phyloP scores from a whole-genome alignment of 441 rosid species.

The Pelargonium australe region DNA sequence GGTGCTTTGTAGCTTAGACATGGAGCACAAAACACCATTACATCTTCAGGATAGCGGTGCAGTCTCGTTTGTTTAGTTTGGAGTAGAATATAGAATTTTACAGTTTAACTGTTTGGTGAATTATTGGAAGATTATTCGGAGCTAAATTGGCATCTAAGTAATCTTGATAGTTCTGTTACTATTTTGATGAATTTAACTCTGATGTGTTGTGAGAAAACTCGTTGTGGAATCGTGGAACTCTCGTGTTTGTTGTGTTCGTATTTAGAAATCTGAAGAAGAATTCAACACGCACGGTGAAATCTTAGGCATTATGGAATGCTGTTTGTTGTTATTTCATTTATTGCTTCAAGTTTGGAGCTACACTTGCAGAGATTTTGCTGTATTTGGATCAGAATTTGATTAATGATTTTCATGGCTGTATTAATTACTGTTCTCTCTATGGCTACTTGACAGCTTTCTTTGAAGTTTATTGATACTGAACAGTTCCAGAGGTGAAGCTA shows the following conservation, averaged over 20 bases:
- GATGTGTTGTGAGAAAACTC: not conserved
- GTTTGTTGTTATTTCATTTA: not conserved
- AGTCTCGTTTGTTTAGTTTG: not conserved
- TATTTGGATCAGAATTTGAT: slow-evolving; percentile 11
- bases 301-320: not conserved
- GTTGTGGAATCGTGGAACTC: not conserved
- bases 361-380: not conserved
- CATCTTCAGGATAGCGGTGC: no score
- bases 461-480: slow-evolving; percentile 83
- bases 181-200: not conserved
- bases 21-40: no score
- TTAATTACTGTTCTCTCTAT: not conserved
- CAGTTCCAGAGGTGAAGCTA: slow-evolving; percentile 69
- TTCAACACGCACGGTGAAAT: not conserved
- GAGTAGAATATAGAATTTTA: not conserved
- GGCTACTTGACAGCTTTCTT: slow-evolving; percentile 27
- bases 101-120: not conserved
- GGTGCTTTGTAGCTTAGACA: not conserved
- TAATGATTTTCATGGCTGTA: not conserved
- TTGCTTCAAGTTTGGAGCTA: not conserved
- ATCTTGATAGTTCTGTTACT: not conserved
- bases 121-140: not conserved
- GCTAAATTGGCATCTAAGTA: not conserved
- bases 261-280: not conserved
- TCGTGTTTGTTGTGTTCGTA: not conserved